Evolutionary conservation across 768 basidiomycete species (phyloP), one percentile per base, ranked within the genome.

Genomic region (Agrocybe praecox): DNA sequence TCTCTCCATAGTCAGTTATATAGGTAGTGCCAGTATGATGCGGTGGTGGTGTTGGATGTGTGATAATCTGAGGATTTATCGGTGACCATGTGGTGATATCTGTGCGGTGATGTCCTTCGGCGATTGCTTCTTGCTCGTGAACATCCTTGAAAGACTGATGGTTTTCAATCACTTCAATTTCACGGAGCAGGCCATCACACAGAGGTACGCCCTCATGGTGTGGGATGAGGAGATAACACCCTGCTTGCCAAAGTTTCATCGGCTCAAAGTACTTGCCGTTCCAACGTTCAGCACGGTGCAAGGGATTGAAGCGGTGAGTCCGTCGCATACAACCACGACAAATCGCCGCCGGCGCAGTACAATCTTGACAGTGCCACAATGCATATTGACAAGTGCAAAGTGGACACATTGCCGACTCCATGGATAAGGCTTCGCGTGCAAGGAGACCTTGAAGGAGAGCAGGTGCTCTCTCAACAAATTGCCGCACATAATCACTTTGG

Each of bases 251-350:
- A 5, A 63, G 22, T 7, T 42, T 45, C 0, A 55, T 58, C 12
- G 47, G n/a, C 1, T 46, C 47, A 15, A 62, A 62, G 23, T 54
- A 29, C 1, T 22, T 32, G 0, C 58, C 56, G 4, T 42, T 60
- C 62, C 62, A 63, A 12, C 48, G 34, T 48, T 63, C 29, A 21
- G 57, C 55, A 11, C 18, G 34, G 29, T 63, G 62, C 10, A 63
- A 51, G 1, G 56, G 58, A 50, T 57, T 57, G 0, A 18, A 10
- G 2, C 49, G 8, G 34, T 62, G 62, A 2, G 32, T 12, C 2
- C 36, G 15, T 7, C 55, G 36, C 49, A 62, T 59, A 34, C 61
- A 64, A 18, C 23, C 1, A 17, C 54, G 51, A 50, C 59, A 61
- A 4, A 58, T 18, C 7, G 33, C 15, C 4, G 32, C 3, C 5